Evolutionary conservation across 2,329 filamentous ascomycete species (phyloP).

Genomic region (Didymella pinodella): DNA sequence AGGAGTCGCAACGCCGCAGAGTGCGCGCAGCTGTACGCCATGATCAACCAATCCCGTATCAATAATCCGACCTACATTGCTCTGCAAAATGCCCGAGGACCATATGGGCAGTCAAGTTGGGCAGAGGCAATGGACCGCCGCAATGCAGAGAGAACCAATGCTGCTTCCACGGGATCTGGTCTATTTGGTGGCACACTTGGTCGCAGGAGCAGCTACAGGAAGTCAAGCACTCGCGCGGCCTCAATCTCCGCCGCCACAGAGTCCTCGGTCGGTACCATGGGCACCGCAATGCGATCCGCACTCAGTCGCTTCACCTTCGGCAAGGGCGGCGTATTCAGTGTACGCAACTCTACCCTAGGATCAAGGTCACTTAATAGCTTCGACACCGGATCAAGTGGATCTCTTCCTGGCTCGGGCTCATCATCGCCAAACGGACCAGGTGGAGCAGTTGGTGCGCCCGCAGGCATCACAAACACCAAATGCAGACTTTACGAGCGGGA

Average conservation of each 20-base stretch:
- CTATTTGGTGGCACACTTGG: conserved; percentile 58
- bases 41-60: conserved; percentile 87
- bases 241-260: conserved; percentile 72
- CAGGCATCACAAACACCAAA: conserved; percentile 80
- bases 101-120: conserved; percentile 56
- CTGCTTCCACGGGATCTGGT: conserved; percentile 52
- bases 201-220: conserved; percentile 64
- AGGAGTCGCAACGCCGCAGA: conserved; percentile 79
- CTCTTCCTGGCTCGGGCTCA: conserved; percentile 42
- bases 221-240: conserved; percentile 60
- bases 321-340: conserved; percentile 79
- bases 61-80: conserved; percentile 91
- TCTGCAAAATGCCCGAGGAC: conserved; percentile 75
- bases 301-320: conserved; percentile 75
- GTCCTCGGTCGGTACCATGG: conserved; percentile 77
- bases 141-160: conserved; percentile 54
- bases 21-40: conserved; percentile 80
- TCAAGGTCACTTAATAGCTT: conserved; percentile 63
- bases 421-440: conserved; percentile 43
- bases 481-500: conserved; percentile 86
- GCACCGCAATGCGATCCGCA: conserved; percentile 75
- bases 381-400: conserved; percentile 58
- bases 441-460: conserved; percentile 54
- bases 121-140: conserved; percentile 62
- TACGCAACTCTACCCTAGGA: conserved; percentile 77